Base-by-base conservation (phyloP, 495 filamentous ascomycete genomes). In the Trypethelium eluteriae region DNA sequence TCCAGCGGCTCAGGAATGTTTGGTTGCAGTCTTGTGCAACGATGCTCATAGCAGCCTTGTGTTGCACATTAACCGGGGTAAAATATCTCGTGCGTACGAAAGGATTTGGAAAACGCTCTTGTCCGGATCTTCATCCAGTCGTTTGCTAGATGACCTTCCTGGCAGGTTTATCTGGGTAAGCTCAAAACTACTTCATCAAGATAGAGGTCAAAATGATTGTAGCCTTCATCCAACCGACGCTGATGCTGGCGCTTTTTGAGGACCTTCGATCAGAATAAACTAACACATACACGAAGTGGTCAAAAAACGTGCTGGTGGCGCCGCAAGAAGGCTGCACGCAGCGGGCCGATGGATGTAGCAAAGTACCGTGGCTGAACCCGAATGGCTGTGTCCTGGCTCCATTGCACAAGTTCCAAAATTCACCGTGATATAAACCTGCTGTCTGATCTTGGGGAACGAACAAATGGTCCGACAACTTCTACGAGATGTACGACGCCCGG, bases 391-490 rank as follows among this genome's bases (percentile, higher is more conserved):
- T 59, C 53, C 18, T 25, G 49, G n/a, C 49, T 7, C 7, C 41
- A 14, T 14, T 14, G 41, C 41, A 44, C 14, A 44, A 7, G 7
- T 14, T 14, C 41, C 41, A 44, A 44, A 25, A 25, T 25, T 25
- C 25, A 25, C 25, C 25, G 49, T 53, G 49, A n/a, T 25, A 18
- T n/a, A 14, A 14, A 14, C 41, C 6, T 44, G 34, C 18, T 9
- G 18, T 59, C 53, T 25, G 7, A 59, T 25, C 53, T 59, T 7
- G 41, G 14, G 14, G 6, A 44, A 44, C 67, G 62, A 98, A 97
- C 94, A 93, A 95, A 76, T 92, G 91, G 75, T 92, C 91, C 61
- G 92, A 96, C 76, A 25, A 25, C 25, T 25, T 25, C 25, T 25
- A 25, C 25, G 25, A 25, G 25, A 25, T 25, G 25, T 25, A 25